A percentile compares a stretch with the other conserved stretches of the same genome.
Evolutionary conservation across 108 stramenopile species (phyloP).

Genomic region (Pseudonitzschia pungens): DNA sequence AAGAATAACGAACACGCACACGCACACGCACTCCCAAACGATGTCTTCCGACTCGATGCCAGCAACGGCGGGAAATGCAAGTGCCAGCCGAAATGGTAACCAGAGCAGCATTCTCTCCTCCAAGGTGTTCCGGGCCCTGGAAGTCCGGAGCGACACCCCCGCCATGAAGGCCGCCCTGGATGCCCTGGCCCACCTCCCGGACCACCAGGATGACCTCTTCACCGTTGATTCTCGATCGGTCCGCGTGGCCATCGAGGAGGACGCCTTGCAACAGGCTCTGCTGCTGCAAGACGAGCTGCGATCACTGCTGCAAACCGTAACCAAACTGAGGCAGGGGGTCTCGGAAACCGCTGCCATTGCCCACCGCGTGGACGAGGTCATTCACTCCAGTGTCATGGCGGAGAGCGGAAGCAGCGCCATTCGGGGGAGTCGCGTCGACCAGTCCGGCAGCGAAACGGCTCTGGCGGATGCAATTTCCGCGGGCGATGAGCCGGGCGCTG

Average conservation of each 20-base stretch:
- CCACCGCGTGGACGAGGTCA: slow-evolving; percentile 41
- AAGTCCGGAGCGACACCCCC: slow-evolving; percentile 83
- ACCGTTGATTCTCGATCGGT: slow-evolving; percentile 74
- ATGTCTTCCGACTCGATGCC: not conserved
- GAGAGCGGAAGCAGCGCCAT: not conserved
- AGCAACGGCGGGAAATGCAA: not conserved
- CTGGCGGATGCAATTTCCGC: not conserved
- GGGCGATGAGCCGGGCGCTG: not conserved
- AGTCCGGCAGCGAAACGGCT: not conserved
- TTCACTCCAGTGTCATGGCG: slow-evolving; percentile 42
- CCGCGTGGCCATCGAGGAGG: slow-evolving; percentile 79
- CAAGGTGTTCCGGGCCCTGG: slow-evolving; percentile 76
- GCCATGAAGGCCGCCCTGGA: slow-evolving; percentile 85
- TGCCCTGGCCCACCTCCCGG: slow-evolving; percentile 66
- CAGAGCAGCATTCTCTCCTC: slow-evolving; percentile 61
- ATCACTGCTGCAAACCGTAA: slow-evolving; percentile 51
- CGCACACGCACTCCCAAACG: not conserved
- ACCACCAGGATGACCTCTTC: slow-evolving; percentile 32
- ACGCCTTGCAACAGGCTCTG: slow-evolving; percentile 77
- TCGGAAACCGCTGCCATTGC: slow-evolving; percentile 63
- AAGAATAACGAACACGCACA: too few relatives aligned
- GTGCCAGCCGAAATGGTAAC: not conserved
- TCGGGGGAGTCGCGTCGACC: not conserved
- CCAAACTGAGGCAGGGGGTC: slow-evolving; percentile 46
- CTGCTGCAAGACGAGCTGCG: slow-evolving; percentile 65